Base-by-base conservation (phyloP, 2,329 filamentous ascomycete genomes). In the Torrubiella hemipterigena region DNA sequence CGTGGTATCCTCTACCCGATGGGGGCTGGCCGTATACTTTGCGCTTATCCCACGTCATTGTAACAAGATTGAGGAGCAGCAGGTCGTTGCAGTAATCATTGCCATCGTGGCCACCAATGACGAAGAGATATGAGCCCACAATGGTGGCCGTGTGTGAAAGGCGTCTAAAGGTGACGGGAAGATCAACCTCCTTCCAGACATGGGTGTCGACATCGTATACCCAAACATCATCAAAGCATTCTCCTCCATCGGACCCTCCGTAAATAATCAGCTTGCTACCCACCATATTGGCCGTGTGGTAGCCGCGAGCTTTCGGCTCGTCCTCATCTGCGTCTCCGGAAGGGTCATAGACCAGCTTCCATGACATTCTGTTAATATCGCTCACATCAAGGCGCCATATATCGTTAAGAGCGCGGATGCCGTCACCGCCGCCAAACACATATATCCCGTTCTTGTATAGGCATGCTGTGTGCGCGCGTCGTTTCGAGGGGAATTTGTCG, bases 201-300 rank as follows among this genome's bases (percentile, higher is more conserved):
- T 68, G 62, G 23, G 61, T 65, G 30, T 81, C 75, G 6, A 80
- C 69, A 47, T 81, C 75, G 54, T 79, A 81, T 18, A 81, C 69
- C 77, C 77, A 81, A 24, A 81, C 76, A 45, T 81, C 77, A 48
- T 76, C 69, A 54, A 81, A 81, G 54, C 77, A 81, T 52, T 81
- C 75, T 31, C 73, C 73, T 40, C 77, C 77, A 48, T 81, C 77
- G 4, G 73, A 78, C 20, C 77, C 77, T 23, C 77, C 77, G 48
- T 71, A 81, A 43, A 81, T 74, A 50, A 81, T 80, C 38, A 81
- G 67, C 55, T 81, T 81, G 52, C 67, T 69, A 40, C 75, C 76
- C 26, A 81, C 75, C 67, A 81, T 80, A 48, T 81, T 81, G 40
- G 77, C 76, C 5, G 77, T 81, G 50, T 81, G 77, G 48, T 81